Conservation (phyloP, 192 early-diverging fungal species). For the Podila epigama region DNA sequence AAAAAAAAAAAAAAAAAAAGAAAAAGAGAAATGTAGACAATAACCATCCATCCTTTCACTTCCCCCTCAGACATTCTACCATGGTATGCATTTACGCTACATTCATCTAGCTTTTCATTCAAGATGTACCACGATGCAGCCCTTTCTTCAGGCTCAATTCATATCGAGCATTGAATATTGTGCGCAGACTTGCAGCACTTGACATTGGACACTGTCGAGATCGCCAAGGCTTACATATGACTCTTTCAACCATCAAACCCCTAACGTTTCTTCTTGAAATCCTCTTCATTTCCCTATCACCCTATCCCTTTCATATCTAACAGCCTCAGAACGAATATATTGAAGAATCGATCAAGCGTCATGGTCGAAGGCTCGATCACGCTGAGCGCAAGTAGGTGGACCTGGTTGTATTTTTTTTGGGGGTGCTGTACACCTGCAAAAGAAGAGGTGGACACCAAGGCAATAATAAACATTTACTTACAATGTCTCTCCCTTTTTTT, state of each 20-base stretch:
- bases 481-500: not conserved
- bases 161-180: too few species aligned
- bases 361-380: slow-evolving; percentile 95
- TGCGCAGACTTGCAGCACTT: too few species aligned
- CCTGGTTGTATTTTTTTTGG: not conserved
- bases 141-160: not conserved
- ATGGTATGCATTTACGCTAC: not conserved
- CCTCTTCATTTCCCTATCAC: not conserved
- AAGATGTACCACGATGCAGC: not conserved
- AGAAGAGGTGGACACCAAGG: too few species aligned
- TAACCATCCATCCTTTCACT: not conserved
- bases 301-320: slow-evolving; percentile 20
- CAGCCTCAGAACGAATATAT: slow-evolving; percentile 92
- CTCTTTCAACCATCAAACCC: not conserved
- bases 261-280: not conserved
- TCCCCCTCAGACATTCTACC: not conserved
- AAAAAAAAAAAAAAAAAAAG: not conserved
- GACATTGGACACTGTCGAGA: not conserved
- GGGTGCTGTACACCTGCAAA: not conserved
- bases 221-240: not conserved
- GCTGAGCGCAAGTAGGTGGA: slow-evolving; percentile 87
- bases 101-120: not conserved
- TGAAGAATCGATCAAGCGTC: slow-evolving; percentile 96
- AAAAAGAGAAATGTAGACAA: not conserved
- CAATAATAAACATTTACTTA: not conserved